Percentiles rank a stretch among this genome's conserved stretches.
Conservation (phyloP, 2,329 filamentous ascomycete species). For the Phialemonium atrogriseum region DNA sequence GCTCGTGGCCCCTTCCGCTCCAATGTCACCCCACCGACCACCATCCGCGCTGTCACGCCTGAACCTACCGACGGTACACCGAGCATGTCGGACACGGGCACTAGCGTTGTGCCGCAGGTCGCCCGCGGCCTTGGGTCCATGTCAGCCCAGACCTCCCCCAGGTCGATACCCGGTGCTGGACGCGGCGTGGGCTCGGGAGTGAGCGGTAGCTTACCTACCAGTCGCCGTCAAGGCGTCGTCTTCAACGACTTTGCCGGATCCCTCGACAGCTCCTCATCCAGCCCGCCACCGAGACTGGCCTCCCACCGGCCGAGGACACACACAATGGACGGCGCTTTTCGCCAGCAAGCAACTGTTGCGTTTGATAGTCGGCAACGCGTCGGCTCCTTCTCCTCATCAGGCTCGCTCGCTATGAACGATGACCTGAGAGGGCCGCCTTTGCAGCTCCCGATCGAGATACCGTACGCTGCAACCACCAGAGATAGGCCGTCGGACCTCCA, state of each 20-base stretch:
- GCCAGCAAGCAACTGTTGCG: constrained; percentile 33
- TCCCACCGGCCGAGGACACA: constrained; percentile 45
- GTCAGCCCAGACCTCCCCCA: constrained; percentile 38
- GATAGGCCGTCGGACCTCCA: constrained; percentile 27
- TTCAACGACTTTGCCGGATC: constrained; percentile 50
- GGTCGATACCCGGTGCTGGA: constrained; percentile 28
- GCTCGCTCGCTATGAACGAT: constrained; percentile 44
- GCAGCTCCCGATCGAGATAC: constrained; percentile 29
- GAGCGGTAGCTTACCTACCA: constrained; percentile 5
- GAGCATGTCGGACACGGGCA: constrained; percentile 14
- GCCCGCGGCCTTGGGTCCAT: constrained; percentile 24
- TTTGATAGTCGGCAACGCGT: constrained; percentile 53
- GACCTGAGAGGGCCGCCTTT: constrained; percentile 27
- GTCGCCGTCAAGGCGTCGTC: constrained; percentile 48
- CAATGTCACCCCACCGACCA: constrained; percentile 24
- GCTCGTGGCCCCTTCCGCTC: constrained; percentile 19
- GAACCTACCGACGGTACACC: constrained; percentile 37
- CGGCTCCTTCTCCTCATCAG: constrained; percentile 60
- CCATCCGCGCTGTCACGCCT: constrained; percentile 59
- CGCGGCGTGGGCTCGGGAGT: constrained; percentile 10
- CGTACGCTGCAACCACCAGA: not conserved
- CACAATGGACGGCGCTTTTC: constrained; percentile 48
- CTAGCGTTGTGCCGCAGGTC: constrained; percentile 9
- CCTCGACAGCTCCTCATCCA: constrained; percentile 38
- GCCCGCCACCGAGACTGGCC: constrained; percentile 27